Conservation (phyloP, 1,284 basidiomycete genomes). For the Ceratobasidium sp. region DNA sequence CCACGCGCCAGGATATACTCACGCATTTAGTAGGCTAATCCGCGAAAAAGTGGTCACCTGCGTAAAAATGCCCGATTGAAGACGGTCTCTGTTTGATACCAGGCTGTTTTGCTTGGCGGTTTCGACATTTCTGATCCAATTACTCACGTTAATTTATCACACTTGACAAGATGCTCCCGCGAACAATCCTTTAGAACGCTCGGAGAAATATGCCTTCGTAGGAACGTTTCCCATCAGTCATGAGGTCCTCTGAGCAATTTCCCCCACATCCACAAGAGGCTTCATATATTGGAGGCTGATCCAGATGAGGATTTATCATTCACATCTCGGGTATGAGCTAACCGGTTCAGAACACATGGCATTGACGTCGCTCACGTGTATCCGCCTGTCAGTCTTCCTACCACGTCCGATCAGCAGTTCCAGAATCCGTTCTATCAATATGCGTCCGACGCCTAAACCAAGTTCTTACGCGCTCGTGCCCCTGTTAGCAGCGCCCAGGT, state of each 20-base stretch:
- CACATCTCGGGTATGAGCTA: slow-evolving; percentile 21
- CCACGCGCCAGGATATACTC: neutral
- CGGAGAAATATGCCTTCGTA: slow-evolving; percentile 28
- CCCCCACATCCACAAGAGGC: neutral
- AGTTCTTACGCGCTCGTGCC: slow-evolving; percentile 14
- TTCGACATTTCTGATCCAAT: slow-evolving; percentile 14
- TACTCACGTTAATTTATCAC: slow-evolving; percentile 33
- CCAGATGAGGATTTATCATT: neutral
- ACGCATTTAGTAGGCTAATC: neutral
- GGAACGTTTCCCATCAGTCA: slow-evolving; percentile 29
- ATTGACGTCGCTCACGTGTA: slow-evolving; percentile 35
- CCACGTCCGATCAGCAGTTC: slow-evolving; percentile 20
- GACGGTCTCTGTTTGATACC: neutral
- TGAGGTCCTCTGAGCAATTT: slow-evolving; percentile 12
- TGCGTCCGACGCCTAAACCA: neutral
- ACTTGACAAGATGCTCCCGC: neutral
- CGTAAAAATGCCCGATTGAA: neutral
- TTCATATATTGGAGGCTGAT: neutral
- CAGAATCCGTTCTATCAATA: slow-evolving; percentile 27
- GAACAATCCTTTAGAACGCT: slow-evolving; percentile 36
- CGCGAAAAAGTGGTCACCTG: neutral
- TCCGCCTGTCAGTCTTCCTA: slow-evolving; percentile 9
- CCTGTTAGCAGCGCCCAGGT: neutral
- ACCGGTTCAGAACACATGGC: slow-evolving; percentile 32
- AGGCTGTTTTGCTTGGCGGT: slow-evolving; percentile 5